Base-by-base conservation (phyloP, 2,329 filamentous ascomycete species). In the Epicoccum sorghinum region DNA sequence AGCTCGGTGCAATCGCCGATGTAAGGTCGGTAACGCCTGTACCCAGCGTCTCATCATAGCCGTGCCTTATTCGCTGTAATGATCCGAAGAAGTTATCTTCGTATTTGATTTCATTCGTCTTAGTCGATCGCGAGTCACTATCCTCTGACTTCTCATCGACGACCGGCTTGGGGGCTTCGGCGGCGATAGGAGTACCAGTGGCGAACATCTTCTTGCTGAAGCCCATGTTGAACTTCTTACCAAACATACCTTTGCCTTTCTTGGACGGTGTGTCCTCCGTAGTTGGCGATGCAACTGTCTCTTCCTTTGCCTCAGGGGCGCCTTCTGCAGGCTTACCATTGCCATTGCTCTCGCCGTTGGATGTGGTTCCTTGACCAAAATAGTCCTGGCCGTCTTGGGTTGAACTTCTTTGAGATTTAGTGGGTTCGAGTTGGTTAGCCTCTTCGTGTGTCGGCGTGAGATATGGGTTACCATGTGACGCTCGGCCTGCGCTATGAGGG, bases 201-300 rank as follows among this genome's bases (percentile, higher is more conserved):
- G 86, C 86, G 12, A 93, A 81, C 75, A 96, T 96, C 79, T 96
- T 97, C 67, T 88, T 89, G 62, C 88, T 87, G 67, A 93, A 92
- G 0, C 88, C 86, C 79, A 84, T 84, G 42, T 89, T 86, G 74
- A 96, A 93, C 66, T 91, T 91, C 77, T 93, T 95, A 38, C 89
- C 86, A 71, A 96, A 96, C 5, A 91, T 79, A 45, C 80, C 77
- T 50, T 81, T 87, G 61, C 85, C 84, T 55, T 67, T 86, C 78
- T 73, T 89, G 3, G 67, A 61, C 9, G 68, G 67, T 1, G 70
- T 69, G 27, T 70, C 69, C 18, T 61, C 54, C 48, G 68, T 74
- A 7, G 53, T 86, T 78, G 49, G 80, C 77, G 73, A 75, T 3
- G 68, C 58, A 8, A 68, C 51, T 9, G 61, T 51, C 33, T 75